Evolutionary conservation across 2,329 filamentous ascomycete genomes (phyloP), one percentile per base, ranked within the genome.

Genomic region (Alternaria sp.): DNA sequence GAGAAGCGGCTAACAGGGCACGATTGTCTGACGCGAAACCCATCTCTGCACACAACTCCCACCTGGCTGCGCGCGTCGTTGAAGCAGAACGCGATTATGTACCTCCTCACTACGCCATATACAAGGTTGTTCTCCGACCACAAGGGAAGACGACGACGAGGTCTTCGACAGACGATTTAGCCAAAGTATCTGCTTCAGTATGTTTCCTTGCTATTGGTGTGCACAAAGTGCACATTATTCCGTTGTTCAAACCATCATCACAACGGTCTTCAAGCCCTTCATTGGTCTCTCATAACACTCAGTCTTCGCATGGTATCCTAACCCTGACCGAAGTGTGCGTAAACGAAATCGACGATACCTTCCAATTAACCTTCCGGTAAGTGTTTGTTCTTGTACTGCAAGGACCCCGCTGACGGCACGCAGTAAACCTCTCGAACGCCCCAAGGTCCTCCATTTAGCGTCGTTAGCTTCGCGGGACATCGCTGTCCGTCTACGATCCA

Each of bases 41-140:
- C 18, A 86, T 89, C 52, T 85, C 86, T n/a, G 77, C 81, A n/a
- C 82, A 82, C 67, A 86, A 89, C 18, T 81, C 90, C 12, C 86
- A 89, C 65, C 86, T 89, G 71, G 85, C 88, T 41, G 86, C 86
- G 20, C 81, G 86, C 40, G 83, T 87, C 54, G 80, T 92, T 22
- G 89, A 91, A 71, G 83, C 86, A 59, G 87, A 90, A 64, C 83
- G 86, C 57, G 90, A 92, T 74, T 92, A 92, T 73, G 87, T 91
- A 65, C 86, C 89, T 32, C 81, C 85, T 30, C 86, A 87, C 63
- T 91, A 91, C 74, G 85, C 86, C 63, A 86, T 92, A 68, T 92
- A 89, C 79, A 87, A 89, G 62, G 88, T 90, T 9, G 87, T 91
- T 27, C 86, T 89, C 70, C 85, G 89, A 63, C 83, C 85, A n/a